A percentile compares a stretch with the other conserved stretches of the same genome.
Evolutionary conservation across 2,329 filamentous ascomycete genomes (phyloP).

Genomic region (Sporothrix luriei): DNA sequence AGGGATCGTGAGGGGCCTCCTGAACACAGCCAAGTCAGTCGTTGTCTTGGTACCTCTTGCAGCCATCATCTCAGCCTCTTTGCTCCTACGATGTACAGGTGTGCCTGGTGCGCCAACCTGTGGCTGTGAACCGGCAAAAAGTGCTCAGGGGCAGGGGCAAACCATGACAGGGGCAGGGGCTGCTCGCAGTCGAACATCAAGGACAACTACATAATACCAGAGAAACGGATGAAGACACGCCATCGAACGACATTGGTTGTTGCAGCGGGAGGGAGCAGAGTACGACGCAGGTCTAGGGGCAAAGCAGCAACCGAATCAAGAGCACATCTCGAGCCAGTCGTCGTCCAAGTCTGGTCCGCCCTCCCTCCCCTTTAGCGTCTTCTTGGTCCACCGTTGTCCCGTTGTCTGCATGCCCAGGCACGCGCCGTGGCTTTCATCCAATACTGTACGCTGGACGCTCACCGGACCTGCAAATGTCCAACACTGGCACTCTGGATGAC

Average conservation of each 20-base stretch:
- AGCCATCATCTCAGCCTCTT: constrained; percentile 14
- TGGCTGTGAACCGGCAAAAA: constrained; percentile 19
- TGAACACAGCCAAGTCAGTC: constrained; percentile 5
- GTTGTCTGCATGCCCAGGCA: neutral
- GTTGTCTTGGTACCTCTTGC: constrained; percentile 3
- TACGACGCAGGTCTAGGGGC: neutral
- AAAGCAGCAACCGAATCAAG: constrained; percentile 10
- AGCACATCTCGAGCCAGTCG: constrained; percentile 1
- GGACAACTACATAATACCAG: neutral
- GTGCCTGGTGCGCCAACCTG: neutral
- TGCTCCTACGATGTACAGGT: neutral
- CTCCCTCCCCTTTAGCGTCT: constrained; percentile 2
- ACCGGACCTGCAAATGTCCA: constrained; percentile 19
- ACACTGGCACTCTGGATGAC: constrained; percentile 18
- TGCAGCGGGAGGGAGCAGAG: neutral
- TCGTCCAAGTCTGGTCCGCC: constrained; percentile 4
- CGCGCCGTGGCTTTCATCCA: neutral
- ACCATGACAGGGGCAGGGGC: neutral
- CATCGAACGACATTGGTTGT: constrained; percentile 18
- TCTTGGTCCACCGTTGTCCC: neutral
- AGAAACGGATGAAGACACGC: neutral
- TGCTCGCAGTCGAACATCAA: neutral
- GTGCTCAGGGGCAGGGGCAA: neutral
- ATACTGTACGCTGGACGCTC: neutral
- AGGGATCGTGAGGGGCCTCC: neutral